Conservation (phyloP, 352 stramenopile genomes). For the Phytophthora pluvialis region DNA sequence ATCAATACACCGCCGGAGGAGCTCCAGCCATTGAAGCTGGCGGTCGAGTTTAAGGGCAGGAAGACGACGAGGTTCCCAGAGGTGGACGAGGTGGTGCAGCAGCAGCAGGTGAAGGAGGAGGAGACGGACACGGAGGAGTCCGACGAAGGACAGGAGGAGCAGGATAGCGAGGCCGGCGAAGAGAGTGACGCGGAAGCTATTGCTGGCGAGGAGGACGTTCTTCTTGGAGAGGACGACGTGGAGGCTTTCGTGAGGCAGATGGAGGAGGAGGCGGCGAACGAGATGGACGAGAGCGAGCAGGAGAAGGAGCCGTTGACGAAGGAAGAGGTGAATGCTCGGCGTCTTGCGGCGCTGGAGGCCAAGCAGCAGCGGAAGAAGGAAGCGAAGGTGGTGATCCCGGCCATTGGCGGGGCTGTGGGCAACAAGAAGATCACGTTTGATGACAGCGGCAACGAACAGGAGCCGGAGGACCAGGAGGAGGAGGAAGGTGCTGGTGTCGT, state of each 20-base stretch:
- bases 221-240: constrained; percentile 38
- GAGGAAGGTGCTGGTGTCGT: constrained; percentile 26
- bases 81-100: constrained; percentile 19
- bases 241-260: constrained; percentile 52
- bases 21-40: constrained; percentile 24
- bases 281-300: neutral
- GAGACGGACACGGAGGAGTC: constrained; percentile 18
- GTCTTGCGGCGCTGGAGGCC: constrained; percentile 61
- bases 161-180: constrained; percentile 11
- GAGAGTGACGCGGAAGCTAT: constrained; percentile 10
- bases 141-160: constrained; percentile 14
- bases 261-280: constrained; percentile 19
- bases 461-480: constrained; percentile 32
- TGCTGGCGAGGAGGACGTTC: constrained; percentile 10
- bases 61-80: constrained; percentile 30
- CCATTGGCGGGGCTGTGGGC: constrained; percentile 25
- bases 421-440: constrained; percentile 85
- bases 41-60: constrained; percentile 31
- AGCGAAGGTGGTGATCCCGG: constrained; percentile 36
- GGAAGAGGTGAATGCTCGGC: constrained; percentile 38
- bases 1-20: constrained; percentile 4
- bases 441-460: constrained; percentile 67
- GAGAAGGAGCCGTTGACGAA: constrained; percentile 29
- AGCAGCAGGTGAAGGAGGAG: constrained; percentile 1
- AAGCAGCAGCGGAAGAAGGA: constrained; percentile 46